phyloP scores from a whole-genome alignment of 225 moss, liverwort and hornwort species.

The Marchantia polymorpha region DNA sequence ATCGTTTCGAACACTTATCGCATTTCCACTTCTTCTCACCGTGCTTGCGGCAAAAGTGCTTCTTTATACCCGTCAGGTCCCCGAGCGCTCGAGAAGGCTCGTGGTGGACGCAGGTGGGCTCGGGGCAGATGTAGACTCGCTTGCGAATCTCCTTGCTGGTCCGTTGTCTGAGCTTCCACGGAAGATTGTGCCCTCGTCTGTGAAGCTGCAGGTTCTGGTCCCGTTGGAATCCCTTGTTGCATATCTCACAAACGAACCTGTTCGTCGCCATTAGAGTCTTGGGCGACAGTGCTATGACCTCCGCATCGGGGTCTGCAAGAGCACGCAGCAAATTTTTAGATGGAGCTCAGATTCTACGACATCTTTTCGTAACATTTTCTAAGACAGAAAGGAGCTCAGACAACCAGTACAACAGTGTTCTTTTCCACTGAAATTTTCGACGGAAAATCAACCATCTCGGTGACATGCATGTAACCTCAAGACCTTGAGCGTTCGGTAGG shows the following conservation, averaged over 20 bases:
- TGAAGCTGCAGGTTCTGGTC: conserved; percentile 99
- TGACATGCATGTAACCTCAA: too few species aligned
- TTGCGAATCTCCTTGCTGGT: conserved; percentile 99
- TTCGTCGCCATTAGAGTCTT: conserved; percentile 99
- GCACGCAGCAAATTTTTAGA: neutral
- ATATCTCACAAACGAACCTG: conserved; percentile 99
- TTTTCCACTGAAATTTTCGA: too few species aligned
- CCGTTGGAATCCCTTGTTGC: conserved; percentile 99
- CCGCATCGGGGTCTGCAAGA: conserved; percentile 77
- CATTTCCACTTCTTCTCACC: conserved; percentile 99
- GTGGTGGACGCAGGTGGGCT: conserved; percentile 99
- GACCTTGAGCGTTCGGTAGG: too few species aligned
- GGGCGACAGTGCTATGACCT: conserved; percentile 97
- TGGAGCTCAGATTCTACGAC: too few species aligned
- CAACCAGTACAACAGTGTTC: too few species aligned
- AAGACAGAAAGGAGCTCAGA: too few species aligned
- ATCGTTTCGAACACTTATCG: conserved; percentile 99
- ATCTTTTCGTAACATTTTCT: too few species aligned
- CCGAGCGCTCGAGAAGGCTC: conserved; percentile 99
- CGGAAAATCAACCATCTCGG: too few species aligned
- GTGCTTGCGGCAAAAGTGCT: conserved; percentile 99
- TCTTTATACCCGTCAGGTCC: conserved; percentile 98
- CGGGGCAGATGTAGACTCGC: conserved; percentile 99
- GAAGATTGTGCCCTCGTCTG: conserved; percentile 98
- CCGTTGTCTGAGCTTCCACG: conserved; percentile 99